phyloP scores from a whole-genome alignment of 192 early-diverging fungal genomes.

The Coemansia sp. region DNA sequence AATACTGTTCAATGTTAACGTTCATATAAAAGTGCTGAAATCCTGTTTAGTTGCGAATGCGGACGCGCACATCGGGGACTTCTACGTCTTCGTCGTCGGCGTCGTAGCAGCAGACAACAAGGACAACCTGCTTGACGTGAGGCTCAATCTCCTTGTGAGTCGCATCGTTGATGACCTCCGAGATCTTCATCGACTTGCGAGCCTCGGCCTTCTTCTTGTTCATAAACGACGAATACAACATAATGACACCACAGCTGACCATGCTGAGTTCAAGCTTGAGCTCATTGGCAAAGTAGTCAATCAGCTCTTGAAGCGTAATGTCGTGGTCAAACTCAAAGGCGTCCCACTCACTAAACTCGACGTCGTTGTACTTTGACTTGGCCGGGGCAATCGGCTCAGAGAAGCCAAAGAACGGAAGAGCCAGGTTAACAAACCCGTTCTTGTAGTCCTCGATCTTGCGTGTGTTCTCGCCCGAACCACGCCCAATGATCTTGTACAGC shows the following conservation, averaged over 20 bases:
- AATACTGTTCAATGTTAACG: too few species aligned
- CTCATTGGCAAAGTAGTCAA: slow-evolving; percentile 77
- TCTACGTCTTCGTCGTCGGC: slow-evolving; percentile 86
- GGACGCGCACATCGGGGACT: slow-evolving; percentile 48
- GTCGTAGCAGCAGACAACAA: slow-evolving; percentile 89
- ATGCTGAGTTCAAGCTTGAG: slow-evolving; percentile 88
- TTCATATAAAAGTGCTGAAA: background rate
- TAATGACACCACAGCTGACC: slow-evolving; percentile 85
- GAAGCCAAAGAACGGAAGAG: slow-evolving; percentile 98
- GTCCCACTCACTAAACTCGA: slow-evolving; percentile 92
- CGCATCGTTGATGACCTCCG: slow-evolving; percentile 71
- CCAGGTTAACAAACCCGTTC: slow-evolving; percentile 98
- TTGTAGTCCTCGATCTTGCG: slow-evolving; percentile 94
- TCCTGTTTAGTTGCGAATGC: slow-evolving; percentile 29
- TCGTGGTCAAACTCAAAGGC: slow-evolving; percentile 83
- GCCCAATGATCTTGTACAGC: slow-evolving; percentile 82
- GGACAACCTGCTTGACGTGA: slow-evolving; percentile 80
- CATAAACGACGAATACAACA: slow-evolving; percentile 92
- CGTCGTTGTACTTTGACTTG: slow-evolving; percentile 84
- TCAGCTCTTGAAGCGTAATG: slow-evolving; percentile 83
- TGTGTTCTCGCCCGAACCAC: slow-evolving; percentile 38
- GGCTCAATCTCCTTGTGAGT: slow-evolving; percentile 84
- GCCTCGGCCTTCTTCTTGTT: slow-evolving; percentile 81
- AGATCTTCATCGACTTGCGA: slow-evolving; percentile 75
- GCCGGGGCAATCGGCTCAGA: slow-evolving; percentile 94